Evolutionary conservation across 352 stramenopile genomes (phyloP), one percentile per base, ranked within the genome.

Genomic region (Phytophthora sp.): DNA sequence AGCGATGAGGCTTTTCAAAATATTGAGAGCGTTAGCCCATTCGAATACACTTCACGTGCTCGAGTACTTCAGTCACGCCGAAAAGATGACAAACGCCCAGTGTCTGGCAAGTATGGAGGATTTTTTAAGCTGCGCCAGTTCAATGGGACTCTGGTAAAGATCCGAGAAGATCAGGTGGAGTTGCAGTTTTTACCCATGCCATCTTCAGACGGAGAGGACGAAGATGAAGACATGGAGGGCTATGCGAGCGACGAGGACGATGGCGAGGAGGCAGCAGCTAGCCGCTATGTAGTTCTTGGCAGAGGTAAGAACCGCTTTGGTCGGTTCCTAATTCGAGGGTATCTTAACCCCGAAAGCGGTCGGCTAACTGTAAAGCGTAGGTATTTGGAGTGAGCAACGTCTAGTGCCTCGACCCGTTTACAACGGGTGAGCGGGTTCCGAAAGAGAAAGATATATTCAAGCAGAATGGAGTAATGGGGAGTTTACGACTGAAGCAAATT

Each of bases 101-200:
- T 84, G 26, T 89, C 77, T 1, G 83, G 83, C 17, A 85, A 82
- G 34, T 92, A 92, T 34, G 76, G 39, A 20, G 83, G 83, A 0
- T 91, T 79, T 38, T 92, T 92, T 43, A 88, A 89, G 62, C 62
- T 92, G 49, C 70, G 81, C 6, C 83, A 92, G 62, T 88, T 87
- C 41, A 87, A 82, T 51, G 83, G 83, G 17, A 75, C 58, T 11
- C 61, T 84, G 37, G 53, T 89, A 15, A 76, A 77, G 38, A 74
- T 92, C 42, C 72, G 74, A 42, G 83, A 92, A 45, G 74, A 84
- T 20, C 66, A 84, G 64, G 66, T 92, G 45, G 75, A 92, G 35
- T 67, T 92, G 27, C 54, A 87, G 30, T 92, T 92, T 23, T 27
- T 89, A n/a, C 75, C 69, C 13, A 66, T 89, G 53, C 62, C 65